phyloP scores from a whole-genome alignment of 169 alveolate species.

The Cryptosporidium meleagridis region DNA sequence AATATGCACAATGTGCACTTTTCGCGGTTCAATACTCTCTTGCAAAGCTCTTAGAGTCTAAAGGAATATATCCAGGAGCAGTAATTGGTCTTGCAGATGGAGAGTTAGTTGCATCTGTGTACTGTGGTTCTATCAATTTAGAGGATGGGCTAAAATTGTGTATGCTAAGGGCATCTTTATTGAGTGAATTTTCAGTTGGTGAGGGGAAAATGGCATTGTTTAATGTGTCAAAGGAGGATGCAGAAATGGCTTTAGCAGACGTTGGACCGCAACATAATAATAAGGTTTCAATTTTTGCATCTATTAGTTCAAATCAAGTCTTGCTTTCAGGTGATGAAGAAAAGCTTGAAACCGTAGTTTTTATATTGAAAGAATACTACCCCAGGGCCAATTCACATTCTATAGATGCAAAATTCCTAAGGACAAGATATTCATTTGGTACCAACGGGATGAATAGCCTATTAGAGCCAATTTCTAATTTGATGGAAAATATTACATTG shows the following conservation, averaged over 20 bases:
- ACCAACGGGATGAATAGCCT: conserved; percentile 18
- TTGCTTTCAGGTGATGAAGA: conserved; percentile 78
- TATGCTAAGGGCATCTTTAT: conserved; percentile 75
- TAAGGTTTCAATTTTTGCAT: conserved; percentile 74
- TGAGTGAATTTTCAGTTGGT: conserved; percentile 52
- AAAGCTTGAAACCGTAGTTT: conserved; percentile 78
- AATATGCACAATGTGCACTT: conserved; percentile 82
- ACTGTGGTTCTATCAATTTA: conserved; percentile 78
- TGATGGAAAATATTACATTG: conserved; percentile 75
- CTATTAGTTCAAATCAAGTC: conserved; percentile 76
- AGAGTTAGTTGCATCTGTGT: conserved; percentile 81
- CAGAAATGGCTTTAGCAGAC: conserved; percentile 83
- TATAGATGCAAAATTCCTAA: conserved; percentile 13
- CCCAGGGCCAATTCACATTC: not conserved
- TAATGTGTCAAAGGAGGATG: conserved; percentile 79
- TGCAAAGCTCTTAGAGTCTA: conserved; percentile 78
- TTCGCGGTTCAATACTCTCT: conserved; percentile 83
- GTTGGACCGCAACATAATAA: conserved; percentile 77
- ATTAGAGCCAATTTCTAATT: conserved; percentile 76
- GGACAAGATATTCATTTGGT: conserved; percentile 16
- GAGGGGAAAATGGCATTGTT: conserved; percentile 76
- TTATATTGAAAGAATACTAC: conserved; percentile 63
- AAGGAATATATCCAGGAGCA: conserved; percentile 83
- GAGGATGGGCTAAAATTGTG: conserved; percentile 79
- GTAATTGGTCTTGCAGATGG: conserved; percentile 82